phyloP scores from a whole-genome alignment of 306 rosid genomes.

The Macrotyloma uniflorum region DNA sequence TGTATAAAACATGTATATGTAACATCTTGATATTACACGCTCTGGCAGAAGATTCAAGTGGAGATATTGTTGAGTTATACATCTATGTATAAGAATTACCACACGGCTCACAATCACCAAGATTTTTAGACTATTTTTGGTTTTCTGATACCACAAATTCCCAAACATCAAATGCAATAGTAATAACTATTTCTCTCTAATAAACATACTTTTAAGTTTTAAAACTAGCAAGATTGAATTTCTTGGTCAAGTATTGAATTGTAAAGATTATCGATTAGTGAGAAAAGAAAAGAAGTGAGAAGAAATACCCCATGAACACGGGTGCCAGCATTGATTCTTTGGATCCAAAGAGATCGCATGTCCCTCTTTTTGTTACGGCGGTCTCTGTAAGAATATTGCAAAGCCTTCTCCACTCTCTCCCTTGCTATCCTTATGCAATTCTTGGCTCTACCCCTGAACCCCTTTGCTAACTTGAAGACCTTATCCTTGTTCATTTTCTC shows the following conservation, averaged over 20 bases:
- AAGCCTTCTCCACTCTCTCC: slow-evolving; percentile 97
- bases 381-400: slow-evolving; percentile 95
- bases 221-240: not conserved
- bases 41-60: too few species aligned
- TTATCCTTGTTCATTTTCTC: slow-evolving; percentile 76
- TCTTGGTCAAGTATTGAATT: not conserved
- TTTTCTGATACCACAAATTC: not conserved
- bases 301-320: slow-evolving; percentile 82
- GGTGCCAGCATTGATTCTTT: slow-evolving; percentile 91
- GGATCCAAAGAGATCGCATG: slow-evolving; percentile 97
- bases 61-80: too few species aligned
- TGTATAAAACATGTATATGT: too few species aligned
- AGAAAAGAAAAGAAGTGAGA: slow-evolving; percentile 1
- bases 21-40: too few species aligned
- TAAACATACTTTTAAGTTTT: not conserved
- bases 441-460: slow-evolving; percentile 97
- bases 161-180: not conserved
- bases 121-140: not conserved
- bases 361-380: slow-evolving; percentile 97
- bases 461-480: slow-evolving; percentile 91
- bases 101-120: slow-evolving; percentile 6
- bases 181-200: not conserved
- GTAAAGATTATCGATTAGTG: not conserved
- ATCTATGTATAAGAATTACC: not conserved
- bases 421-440: slow-evolving; percentile 95